Conservation (phyloP, 345 rosid genomes). For the Triadica sebifera region DNA sequence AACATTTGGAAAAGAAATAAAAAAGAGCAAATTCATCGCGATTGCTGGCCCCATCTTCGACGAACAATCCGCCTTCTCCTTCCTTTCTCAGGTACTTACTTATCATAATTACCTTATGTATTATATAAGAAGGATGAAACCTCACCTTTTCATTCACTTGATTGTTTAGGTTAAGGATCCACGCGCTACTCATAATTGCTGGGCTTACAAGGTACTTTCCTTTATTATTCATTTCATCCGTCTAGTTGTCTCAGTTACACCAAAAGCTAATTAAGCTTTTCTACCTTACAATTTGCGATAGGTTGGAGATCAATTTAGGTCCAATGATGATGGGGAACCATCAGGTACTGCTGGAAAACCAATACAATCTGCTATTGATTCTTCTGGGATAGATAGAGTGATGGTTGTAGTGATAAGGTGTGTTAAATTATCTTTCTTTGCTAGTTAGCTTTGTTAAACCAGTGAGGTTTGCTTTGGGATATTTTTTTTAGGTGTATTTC, state of each 20-base stretch:
- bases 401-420: conserved; percentile 88
- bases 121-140: neutral
- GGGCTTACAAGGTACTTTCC: conserved; percentile 82
- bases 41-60: conserved; percentile 69
- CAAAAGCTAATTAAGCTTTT: neutral
- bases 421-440: neutral
- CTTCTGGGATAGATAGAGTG: conserved; percentile 86
- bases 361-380: conserved; percentile 69
- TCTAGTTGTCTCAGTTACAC: neutral
- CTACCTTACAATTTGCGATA: conserved; percentile 10
- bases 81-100: conserved; percentile 60
- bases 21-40: conserved; percentile 97
- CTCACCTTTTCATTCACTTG: neutral
- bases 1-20: conserved; percentile 62
- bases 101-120: neutral
- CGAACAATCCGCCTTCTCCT: conserved; percentile 72
- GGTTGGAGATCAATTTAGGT: conserved; percentile 78
- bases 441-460: neutral
- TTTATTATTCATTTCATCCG: neutral
- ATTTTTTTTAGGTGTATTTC: neutral
- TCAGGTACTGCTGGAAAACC: conserved; percentile 95
- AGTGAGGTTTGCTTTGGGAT: neutral
- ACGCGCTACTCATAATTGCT: conserved; percentile 89
- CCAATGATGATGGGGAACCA: conserved; percentile 89
- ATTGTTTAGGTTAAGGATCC: conserved; percentile 55